These are phyloP conservation scores for Diaporthe aspalathi DNA, from an alignment of 2,329 filamentous ascomycete species.

Conservation along the genomic window DNA sequence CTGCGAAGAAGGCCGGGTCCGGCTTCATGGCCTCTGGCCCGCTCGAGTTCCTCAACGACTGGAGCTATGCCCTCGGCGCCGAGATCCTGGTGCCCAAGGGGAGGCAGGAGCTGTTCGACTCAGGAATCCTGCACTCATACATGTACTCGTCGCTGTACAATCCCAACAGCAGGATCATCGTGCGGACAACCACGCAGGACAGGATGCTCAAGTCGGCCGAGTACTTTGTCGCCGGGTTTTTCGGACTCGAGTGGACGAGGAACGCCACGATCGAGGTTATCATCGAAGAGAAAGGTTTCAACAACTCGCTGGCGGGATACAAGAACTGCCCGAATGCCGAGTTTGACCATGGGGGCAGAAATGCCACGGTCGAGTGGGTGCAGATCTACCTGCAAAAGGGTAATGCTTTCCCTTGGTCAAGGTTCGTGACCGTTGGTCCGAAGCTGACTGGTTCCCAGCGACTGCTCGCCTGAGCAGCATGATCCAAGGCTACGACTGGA, in stretches of 20 bases:
- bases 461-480: constrained; percentile 68
- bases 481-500: constrained; percentile 72
- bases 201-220: constrained; percentile 82
- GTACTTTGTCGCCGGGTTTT: constrained; percentile 83
- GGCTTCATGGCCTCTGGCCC: constrained; percentile 65
- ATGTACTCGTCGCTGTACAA: constrained; percentile 79
- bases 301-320: constrained; percentile 78
- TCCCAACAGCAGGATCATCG: constrained; percentile 77
- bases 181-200: constrained; percentile 79
- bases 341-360: constrained; percentile 61
- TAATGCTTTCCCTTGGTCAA: constrained; percentile 43
- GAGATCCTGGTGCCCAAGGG: constrained; percentile 79
- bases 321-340: constrained; percentile 73
- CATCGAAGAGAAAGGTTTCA: constrained; percentile 72
- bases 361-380: constrained; percentile 70
- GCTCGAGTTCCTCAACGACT: constrained; percentile 75
- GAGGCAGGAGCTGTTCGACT: constrained; percentile 78
- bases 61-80: constrained; percentile 75
- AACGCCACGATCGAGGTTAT: constrained; percentile 80
- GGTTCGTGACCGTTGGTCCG: background rate
- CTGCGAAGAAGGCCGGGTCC: constrained; percentile 54
- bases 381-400: constrained; percentile 72
- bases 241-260: constrained; percentile 78
- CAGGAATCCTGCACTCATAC: constrained; percentile 75
- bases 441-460: constrained; percentile 51